Base-by-base conservation (phyloP, 1,284 basidiomycete species). In the Pseudozyma tsukubaensis region DNA sequence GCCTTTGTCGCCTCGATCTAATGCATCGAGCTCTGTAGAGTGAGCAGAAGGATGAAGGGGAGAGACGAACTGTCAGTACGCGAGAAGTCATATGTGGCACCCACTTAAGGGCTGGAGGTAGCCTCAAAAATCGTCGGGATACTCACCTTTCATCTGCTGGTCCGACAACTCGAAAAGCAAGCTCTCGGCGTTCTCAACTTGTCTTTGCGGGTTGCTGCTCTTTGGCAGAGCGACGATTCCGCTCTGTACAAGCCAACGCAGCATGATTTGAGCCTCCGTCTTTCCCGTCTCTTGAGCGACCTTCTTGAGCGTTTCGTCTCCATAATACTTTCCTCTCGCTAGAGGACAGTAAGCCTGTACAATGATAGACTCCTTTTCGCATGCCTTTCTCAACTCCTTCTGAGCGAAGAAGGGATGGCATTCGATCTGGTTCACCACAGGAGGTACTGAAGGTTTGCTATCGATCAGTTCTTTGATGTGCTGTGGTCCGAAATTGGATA, bases 281-380 rank as follows among this genome's bases (percentile, higher is more conserved):
- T 90, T 92, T 36, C 84, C 81, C 77, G 91, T 89, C 85, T 90
- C 89, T 36, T 67, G 24, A 2, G 56, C 67, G 36, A 75, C 60
- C 12, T 54, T 60, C 49, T 78, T 55, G 29, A 76, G 66, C 62
- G 80, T 72, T 32, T 53, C 32, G 12, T 66, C 57, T 18, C 72
- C 61, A n/a, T 69, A 65, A 39, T 76, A 90, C 77, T 90, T 88
- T 8, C 90, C 89, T 13, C 91, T 92, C 9, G 93, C 93, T 32
- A 94, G 88, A 4, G 94, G 94, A 11, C 91, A 93, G 85, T 94
- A 94, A 0, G 92, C 92, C 84, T 93, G 88, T 0, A 91, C 87
- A 32, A 90, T 85, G 77, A 95, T 94, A 29, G 86, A 87, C 81
- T 92, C 89, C 35, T 87, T 86, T 77, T 89, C 88, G 81, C 92